These are phyloP conservation scores for Phytophthora cajani DNA, from an alignment of 352 stramenopile species.

Conservation along the genomic window DNA sequence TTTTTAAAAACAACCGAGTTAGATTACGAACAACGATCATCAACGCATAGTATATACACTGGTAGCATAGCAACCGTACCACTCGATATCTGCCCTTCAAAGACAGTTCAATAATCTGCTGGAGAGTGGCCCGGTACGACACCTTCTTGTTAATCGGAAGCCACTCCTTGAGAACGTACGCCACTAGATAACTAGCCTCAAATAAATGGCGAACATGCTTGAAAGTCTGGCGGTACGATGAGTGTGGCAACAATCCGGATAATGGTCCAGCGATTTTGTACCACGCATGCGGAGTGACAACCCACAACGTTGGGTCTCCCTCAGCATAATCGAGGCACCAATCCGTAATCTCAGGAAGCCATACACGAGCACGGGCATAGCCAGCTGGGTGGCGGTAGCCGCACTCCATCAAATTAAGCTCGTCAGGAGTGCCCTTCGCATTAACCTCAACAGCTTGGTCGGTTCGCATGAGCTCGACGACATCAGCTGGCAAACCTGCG, in stretches of 20 bases:
- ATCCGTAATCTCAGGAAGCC: conserved; percentile 86
- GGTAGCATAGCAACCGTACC: conserved; percentile 41
- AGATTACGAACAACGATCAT: conserved; percentile 23
- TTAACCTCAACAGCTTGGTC: conserved; percentile 58
- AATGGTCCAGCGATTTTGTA: conserved; percentile 87
- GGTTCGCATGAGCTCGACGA: conserved; percentile 83
- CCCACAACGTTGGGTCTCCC: conserved; percentile 84
- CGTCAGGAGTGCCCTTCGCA: conserved; percentile 58
- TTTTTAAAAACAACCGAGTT: conserved; percentile 27
- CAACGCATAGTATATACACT: conserved; percentile 8
- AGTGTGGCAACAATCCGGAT: conserved; percentile 75
- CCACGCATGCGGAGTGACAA: conserved; percentile 83
- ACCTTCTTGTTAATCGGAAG: conserved; percentile 89
- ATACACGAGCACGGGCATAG: conserved; percentile 73
- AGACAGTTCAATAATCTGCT: conserved; percentile 84
- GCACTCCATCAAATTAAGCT: conserved; percentile 83
- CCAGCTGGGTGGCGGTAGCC: conserved; percentile 73
- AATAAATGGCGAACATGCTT: conserved; percentile 80
- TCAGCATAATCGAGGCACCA: conserved; percentile 90
- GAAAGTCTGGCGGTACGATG: conserved; percentile 76
- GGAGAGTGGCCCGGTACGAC: conserved; percentile 81
- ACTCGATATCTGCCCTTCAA: conserved; percentile 76
- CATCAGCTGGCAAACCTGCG: conserved; percentile 46
- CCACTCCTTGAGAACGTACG: conserved; percentile 87
- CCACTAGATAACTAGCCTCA: conserved; percentile 85